Evolutionary conservation across 225 moss, liverwort and hornwort genomes (phyloP).

Genomic region (Polytrichum commune): DNA sequence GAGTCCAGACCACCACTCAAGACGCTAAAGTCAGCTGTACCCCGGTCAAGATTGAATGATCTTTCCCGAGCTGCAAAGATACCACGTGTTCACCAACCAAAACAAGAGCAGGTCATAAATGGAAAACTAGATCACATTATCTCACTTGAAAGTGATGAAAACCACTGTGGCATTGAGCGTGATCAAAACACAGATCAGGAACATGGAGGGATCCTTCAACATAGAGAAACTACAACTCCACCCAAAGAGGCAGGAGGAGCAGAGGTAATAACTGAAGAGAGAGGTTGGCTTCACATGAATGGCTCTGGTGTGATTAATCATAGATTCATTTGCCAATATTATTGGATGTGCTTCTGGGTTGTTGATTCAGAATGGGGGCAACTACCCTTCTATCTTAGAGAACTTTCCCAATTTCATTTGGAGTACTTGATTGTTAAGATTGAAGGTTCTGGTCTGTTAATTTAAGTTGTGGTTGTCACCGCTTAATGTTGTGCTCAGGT

Average conservation of each 20-base stretch:
- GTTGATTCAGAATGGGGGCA: no score
- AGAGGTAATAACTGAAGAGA: slow-evolving; percentile 21
- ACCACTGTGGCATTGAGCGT: slow-evolving; percentile 17
- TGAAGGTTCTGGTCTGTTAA: no score
- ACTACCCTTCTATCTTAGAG: no score
- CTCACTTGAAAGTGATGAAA: slow-evolving; percentile 22
- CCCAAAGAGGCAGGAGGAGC: slow-evolving; percentile 19
- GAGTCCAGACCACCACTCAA: slow-evolving; percentile 40
- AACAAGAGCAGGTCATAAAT: slow-evolving; percentile 17
- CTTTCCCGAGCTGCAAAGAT: slow-evolving; percentile 44
- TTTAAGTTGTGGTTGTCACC: no score
- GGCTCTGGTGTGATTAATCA: no score
- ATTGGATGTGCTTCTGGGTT: no score
- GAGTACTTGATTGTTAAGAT: no score
- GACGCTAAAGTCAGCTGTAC: slow-evolving; percentile 35
- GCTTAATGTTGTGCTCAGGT: slow-evolving; percentile 9
- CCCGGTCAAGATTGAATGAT: slow-evolving; percentile 46
- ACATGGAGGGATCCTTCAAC: slow-evolving; percentile 14
- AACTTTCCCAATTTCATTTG: no score
- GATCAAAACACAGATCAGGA: slow-evolving; percentile 13
- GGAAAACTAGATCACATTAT: slow-evolving; percentile 12
- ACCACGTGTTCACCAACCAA: slow-evolving; percentile 31
- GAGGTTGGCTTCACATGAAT: no score
- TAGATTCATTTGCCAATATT: no score
- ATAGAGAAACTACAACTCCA: slow-evolving; percentile 10